A percentile compares a stretch with the other conserved stretches of the same genome.
These are phyloP conservation scores for Phytopythium sindhum DNA, from an alignment of 352 stramenopile species.

Conservation along the genomic window DNA sequence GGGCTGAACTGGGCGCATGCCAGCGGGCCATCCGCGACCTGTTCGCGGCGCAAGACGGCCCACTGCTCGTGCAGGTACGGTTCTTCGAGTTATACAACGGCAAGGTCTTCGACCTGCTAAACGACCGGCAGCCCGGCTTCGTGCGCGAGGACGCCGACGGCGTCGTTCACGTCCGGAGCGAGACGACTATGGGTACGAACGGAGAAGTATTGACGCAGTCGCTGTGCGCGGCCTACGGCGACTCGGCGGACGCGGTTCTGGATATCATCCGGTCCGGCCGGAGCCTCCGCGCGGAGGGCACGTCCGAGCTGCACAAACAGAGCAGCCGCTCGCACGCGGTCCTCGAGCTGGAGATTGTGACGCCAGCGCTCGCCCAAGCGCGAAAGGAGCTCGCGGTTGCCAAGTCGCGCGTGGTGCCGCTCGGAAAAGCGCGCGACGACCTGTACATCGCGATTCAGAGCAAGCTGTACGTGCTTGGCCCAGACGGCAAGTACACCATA, in stretches of 20 bases:
- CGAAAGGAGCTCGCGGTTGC: slow-evolving; percentile 24
- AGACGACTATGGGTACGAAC: slow-evolving; percentile 33
- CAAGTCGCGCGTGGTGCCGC: slow-evolving; percentile 32
- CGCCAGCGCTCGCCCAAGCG: slow-evolving; percentile 25
- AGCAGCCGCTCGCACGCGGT: slow-evolving; percentile 52
- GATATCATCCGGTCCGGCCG: slow-evolving; percentile 19
- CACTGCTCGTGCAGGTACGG: slow-evolving; percentile 38
- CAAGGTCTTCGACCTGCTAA: slow-evolving; percentile 51
- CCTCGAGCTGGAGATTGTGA: slow-evolving; percentile 55
- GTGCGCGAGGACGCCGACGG: slow-evolving; percentile 46
- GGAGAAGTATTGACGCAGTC: slow-evolving; percentile 48
- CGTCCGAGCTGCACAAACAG: slow-evolving; percentile 46
- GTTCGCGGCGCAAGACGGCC: slow-evolving; percentile 13
- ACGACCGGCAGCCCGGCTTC: slow-evolving; percentile 39
- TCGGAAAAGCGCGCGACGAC: slow-evolving; percentile 49
- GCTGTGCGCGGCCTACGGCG: slow-evolving; percentile 24
- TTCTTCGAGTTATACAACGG: slow-evolving; percentile 64
- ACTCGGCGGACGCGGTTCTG: slow-evolving; percentile 18
- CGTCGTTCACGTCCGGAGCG: slow-evolving; percentile 45
- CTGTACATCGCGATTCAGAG: slow-evolving; percentile 45
- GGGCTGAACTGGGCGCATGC: slow-evolving; percentile 33
- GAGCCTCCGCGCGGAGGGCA: slow-evolving; percentile 29
- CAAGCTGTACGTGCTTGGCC: slow-evolving; percentile 25
- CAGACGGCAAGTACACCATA: slow-evolving; percentile 28
- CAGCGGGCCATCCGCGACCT: slow-evolving; percentile 32